Base-by-base conservation (phyloP, 202 grass and related monocot genomes). In the Sporobolus alterniflorus region DNA sequence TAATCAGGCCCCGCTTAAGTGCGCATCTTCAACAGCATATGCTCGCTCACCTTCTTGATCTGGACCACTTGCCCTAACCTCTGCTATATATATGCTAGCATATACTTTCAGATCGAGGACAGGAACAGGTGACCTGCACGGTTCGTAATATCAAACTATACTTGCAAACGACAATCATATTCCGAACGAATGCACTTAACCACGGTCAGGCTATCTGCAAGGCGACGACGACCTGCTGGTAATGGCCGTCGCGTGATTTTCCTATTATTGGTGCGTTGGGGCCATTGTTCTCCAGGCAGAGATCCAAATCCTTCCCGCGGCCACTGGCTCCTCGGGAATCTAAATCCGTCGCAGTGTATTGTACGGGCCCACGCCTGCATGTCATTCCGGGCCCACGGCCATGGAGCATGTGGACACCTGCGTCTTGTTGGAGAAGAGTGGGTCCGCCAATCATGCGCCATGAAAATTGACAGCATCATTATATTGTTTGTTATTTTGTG, bases 291-390 rank as follows among this genome's bases (percentile, higher is more conserved):
- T 28, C 50, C 33, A 74, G 24, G 29, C 16, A 39, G 47, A 66
- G 43, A 52, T 57, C 25, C 39, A 40, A 22, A 69, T 26, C 17
- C 24, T 49, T 77, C 24, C 34, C 36, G 3, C n/a, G 8, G 17
- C 70, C 9, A 62, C 30, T 75, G 63, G 18, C 32, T 64, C 26
- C 16, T 64, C 6, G 40, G 62, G 49, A 75, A 81, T 69, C 71
- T 30, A 69, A 87, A 80, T 74, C 71, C 52, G 59, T 17, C 70
- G 7, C 66, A 51, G 81, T 55, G 60, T 17, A 44, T 25, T 50
- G 63, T 11, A 11, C 6, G 78, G 63, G 64, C 40, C 73, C 82
- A 69, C 71, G 3, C 30, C 15, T 49, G 7, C 50, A n/a, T 76
- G 72, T 76, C 82, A 76, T 9, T 0, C 34, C 1, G 72, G 82